Percentiles rank a stretch among this genome's conserved stretches.
Evolutionary conservation across 129 eudicot species (phyloP).

Genomic region (Centrapalus pauciflorus): DNA sequence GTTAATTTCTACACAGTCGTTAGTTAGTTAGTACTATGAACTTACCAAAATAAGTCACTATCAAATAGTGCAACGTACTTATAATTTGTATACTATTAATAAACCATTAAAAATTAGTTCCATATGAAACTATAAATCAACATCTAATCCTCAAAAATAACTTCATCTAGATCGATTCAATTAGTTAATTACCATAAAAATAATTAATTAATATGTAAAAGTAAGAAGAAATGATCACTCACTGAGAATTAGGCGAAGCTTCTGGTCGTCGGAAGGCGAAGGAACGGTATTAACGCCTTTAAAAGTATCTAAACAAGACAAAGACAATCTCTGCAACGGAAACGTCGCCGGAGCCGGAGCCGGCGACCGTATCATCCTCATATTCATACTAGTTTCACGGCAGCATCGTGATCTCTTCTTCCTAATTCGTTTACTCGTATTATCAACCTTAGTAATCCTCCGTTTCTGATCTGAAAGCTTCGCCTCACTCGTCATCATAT

Average conservation of each 20-base stretch:
- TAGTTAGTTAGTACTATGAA: no score
- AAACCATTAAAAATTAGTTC: no score
- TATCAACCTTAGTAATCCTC: background rate
- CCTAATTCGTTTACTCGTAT: conserved; percentile 29
- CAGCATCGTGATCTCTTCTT: conserved; percentile 12
- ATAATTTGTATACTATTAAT: no score
- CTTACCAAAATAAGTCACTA: no score
- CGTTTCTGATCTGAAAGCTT: background rate
- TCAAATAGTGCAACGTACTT: no score
- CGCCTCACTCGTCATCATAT: background rate
- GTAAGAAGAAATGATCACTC: background rate
- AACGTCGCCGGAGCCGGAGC: background rate
- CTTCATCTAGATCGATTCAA: background rate
- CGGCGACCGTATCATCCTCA: background rate
- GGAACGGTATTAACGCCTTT: conserved; percentile 45
- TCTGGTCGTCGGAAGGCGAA: conserved; percentile 31
- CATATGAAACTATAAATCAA: no score
- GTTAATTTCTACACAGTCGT: no score
- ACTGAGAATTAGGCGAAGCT: conserved; percentile 37
- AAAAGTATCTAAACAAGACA: conserved; percentile 28
- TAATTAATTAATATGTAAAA: background rate
- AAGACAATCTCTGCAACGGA: conserved; percentile 32
- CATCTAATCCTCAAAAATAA: no score
- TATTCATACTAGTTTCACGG: conserved; percentile 4
- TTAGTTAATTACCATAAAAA: no score